Evolutionary conservation across 331 rosid species (phyloP).

Genomic region (Arachis monticola): DNA sequence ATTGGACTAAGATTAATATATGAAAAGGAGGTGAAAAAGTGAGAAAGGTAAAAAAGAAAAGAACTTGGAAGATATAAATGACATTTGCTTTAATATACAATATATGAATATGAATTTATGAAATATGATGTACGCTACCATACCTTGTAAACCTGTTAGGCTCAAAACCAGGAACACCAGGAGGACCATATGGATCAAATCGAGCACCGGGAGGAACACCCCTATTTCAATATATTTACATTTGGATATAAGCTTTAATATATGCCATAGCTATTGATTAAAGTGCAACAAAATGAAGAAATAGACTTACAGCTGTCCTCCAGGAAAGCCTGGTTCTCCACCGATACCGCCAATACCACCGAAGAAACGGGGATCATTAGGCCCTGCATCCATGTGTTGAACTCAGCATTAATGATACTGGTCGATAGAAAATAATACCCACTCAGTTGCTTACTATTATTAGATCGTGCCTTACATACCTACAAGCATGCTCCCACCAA

Average conservation of each 20-base stretch:
- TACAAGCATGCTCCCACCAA: conserved; percentile 74
- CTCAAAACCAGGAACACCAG: conserved; percentile 87
- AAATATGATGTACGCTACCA: neutral
- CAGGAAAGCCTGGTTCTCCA: conserved; percentile 62
- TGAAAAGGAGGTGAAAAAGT: neutral
- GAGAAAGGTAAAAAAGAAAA: neutral
- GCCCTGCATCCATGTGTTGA: conserved; percentile 58
- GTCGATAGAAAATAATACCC: neutral
- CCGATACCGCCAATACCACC: conserved; percentile 62
- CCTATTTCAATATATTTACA: conserved; percentile 48
- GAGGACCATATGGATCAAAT: conserved; percentile 89
- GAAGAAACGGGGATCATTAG: conserved; percentile 77
- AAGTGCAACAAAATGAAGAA: conserved; percentile 25
- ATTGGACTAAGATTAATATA: neutral
- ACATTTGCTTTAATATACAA: neutral
- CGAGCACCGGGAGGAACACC: conserved; percentile 89
- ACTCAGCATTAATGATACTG: conserved; percentile 30
- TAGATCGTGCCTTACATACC: conserved; percentile 50
- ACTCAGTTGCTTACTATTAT: neutral
- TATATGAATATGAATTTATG: too few species aligned
- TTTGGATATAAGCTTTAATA: conserved; percentile 1
- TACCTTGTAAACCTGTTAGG: conserved; percentile 76
- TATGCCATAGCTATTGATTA: neutral
- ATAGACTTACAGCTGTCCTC: conserved; percentile 60
- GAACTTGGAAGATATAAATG: too few species aligned